Base-by-base conservation (phyloP, 2,329 filamentous ascomycete genomes). In the Akanthomyces dipterigenus region DNA sequence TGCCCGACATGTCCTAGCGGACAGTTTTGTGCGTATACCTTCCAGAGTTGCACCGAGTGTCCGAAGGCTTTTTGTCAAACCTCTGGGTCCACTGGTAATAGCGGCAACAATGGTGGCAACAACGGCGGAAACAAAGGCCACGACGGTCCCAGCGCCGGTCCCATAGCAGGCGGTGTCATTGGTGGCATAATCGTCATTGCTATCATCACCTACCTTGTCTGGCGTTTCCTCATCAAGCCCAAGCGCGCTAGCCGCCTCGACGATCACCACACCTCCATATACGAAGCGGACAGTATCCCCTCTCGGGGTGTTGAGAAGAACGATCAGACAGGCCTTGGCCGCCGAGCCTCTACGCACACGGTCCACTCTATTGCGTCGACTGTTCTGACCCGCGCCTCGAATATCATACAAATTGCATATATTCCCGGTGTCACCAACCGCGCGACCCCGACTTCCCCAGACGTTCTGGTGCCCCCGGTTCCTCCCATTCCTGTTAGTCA, bases 371-470 rank as follows among this genome's bases (percentile, higher is more conserved):
- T 99, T 71, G 95, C 95, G 18, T 97, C 93, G 11, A 98, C 93
- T 28, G 92, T 98, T 63, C 84, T 97, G 63, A 98, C 95, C 20
- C 88, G 95, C 64, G 95, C 95, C 54, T 98, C 95, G 70, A 99
- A 99, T 78, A 93, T 99, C 72, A 99, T 99, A 69, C 95, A 98
- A 77, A 99, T 99, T 75, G 95, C 95, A 61, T 99, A 98, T 75
- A 98, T 99, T 66, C 95, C 95, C 16, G 95, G 95, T 63, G 93
- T 98, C 69, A 97, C 91, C 63, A 97, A 97, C 77, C 86, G 93
- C 67, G 92, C 93, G 14, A 87, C 88, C 8, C 89, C 90, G 5
- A 88, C 89, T n/a, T 93, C 91, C 0, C 90, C 91, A 3, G 87
- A 86, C 43, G 78, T 91, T 22, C 83, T 93, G 55, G 89, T 96